Evolutionary conservation across 2,329 filamentous ascomycete genomes (phyloP).

Genomic region (Aspergillus hiratsukae): DNA sequence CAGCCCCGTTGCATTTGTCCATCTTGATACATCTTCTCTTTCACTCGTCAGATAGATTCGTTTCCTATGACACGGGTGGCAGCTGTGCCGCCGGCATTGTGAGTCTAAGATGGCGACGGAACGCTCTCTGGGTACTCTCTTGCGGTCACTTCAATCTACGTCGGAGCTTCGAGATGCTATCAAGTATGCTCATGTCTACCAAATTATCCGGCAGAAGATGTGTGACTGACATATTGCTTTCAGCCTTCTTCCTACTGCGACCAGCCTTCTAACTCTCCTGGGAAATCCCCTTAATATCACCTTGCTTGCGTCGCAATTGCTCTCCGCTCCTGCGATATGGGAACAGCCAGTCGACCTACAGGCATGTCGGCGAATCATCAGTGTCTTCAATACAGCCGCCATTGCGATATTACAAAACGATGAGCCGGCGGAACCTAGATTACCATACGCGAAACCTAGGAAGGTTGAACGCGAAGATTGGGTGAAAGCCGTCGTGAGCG

Average conservation of each 20-base stretch:
- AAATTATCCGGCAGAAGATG: constrained; percentile 1
- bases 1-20: not conserved
- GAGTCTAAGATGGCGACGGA: constrained; percentile 51
- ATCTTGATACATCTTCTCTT: constrained; percentile 2
- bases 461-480: constrained; percentile 53
- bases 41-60: not conserved
- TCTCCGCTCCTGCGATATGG: constrained; percentile 58
- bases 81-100: not conserved
- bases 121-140: constrained; percentile 55
- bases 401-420: constrained; percentile 51
- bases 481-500: constrained; percentile 55
- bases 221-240: constrained; percentile 9
- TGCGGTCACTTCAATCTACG: constrained; percentile 57
- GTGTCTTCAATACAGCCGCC: constrained; percentile 59
- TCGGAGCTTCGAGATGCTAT: constrained; percentile 57
- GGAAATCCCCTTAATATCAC: constrained; percentile 60
- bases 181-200: constrained; percentile 39
- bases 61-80: constrained; percentile 5
- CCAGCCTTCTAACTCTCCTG: constrained; percentile 45
- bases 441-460: constrained; percentile 42
- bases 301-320: constrained; percentile 55
- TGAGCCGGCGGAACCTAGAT: constrained; percentile 30
- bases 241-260: constrained; percentile 52
- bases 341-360: constrained; percentile 50
- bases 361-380: constrained; percentile 53